phyloP scores from a whole-genome alignment of 768 basidiomycete genomes.

The Obba rivulosa region DNA sequence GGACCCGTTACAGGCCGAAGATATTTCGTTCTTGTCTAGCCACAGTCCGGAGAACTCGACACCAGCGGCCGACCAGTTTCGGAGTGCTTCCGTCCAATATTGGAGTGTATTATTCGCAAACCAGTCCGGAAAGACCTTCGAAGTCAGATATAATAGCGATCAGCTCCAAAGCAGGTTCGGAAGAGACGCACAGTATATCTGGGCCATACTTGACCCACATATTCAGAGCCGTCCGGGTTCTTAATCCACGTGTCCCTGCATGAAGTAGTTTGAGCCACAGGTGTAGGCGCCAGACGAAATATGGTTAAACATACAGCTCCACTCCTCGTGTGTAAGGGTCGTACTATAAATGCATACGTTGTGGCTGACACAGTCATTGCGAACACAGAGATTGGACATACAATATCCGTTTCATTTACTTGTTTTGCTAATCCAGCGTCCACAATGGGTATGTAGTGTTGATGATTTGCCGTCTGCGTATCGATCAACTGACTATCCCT shows the following conservation, averaged over 20 bases:
- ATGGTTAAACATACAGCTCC: constrained; percentile 49
- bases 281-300: background rate
- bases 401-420: constrained; percentile 54
- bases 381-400: too few relatives aligned
- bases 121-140: constrained; percentile 56
- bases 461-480: constrained; percentile 40
- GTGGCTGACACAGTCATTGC: too few relatives aligned
- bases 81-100: constrained; percentile 58
- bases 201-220: constrained; percentile 74
- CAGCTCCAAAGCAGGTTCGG: too few relatives aligned
- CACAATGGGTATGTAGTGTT: constrained; percentile 64
- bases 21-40: constrained; percentile 66
- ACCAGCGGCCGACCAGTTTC: constrained; percentile 46
- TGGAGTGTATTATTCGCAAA: constrained; percentile 43
- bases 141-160: background rate
- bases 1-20: constrained; percentile 56
- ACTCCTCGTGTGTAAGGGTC: constrained; percentile 58
- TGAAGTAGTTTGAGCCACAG: background rate
- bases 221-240: constrained; percentile 68
- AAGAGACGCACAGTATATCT: constrained; percentile 50
- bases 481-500: too few relatives aligned
- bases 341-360: too few relatives aligned
- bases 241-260: constrained; percentile 62
- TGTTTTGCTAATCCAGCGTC: constrained; percentile 56
- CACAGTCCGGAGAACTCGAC: constrained; percentile 62